A percentile compares a stretch with the other conserved stretches of the same genome.
Conservation (phyloP, 345 rosid genomes). For the Hypericum perforatum region DNA sequence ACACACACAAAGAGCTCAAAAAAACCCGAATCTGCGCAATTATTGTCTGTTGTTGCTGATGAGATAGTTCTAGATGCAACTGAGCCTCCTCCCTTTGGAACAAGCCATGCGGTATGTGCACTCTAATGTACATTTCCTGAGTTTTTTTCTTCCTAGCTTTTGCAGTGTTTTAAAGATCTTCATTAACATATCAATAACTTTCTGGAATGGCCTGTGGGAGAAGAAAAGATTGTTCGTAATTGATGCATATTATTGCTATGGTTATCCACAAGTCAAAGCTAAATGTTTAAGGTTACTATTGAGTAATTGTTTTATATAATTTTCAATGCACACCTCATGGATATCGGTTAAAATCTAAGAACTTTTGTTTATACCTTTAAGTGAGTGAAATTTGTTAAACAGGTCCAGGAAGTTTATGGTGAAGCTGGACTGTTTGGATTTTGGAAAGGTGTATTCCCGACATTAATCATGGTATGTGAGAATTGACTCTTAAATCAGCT, state of each 20-base stretch:
- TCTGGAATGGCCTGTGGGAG: not conserved
- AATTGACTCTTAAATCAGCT: conserved; percentile 21
- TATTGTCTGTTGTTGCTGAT: conserved; percentile 30
- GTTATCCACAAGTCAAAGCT: not conserved
- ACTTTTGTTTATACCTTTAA: conserved; percentile 2
- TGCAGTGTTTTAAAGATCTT: conserved; percentile 1
- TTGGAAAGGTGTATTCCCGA: conserved; percentile 94
- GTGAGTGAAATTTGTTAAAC: conserved; percentile 14
- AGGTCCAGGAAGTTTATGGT: conserved; percentile 76
- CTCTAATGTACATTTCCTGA: not conserved
- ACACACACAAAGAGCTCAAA: conserved; percentile 58
- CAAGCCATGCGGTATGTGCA: conserved; percentile 53
- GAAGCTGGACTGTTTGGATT: conserved; percentile 89
- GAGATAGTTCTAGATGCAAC: conserved; percentile 29
- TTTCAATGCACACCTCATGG: conserved; percentile 2
- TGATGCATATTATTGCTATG: not conserved
- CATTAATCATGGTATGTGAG: conserved; percentile 78
- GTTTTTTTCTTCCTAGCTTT: not conserved
- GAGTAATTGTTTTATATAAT: not conserved
- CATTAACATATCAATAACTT: not conserved
- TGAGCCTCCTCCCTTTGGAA: conserved; percentile 62
- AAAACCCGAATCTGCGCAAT: conserved; percentile 21
- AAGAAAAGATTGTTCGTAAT: not conserved
- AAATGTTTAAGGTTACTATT: not conserved
- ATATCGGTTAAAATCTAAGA: not conserved